Base-by-base conservation (phyloP, 345 rosid genomes). In the Lepidium africanum region DNA sequence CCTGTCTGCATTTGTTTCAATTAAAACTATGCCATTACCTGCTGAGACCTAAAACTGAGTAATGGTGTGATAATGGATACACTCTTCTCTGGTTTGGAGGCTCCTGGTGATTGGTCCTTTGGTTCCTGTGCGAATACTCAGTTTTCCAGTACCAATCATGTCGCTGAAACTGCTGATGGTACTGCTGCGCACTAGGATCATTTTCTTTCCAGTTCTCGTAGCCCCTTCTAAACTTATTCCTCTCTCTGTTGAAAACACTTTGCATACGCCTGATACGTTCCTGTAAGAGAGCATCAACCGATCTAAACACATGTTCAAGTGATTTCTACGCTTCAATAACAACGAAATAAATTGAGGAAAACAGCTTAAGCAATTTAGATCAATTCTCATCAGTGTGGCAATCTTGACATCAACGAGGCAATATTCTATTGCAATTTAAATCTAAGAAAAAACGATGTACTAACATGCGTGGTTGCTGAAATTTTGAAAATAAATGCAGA, bases 71-170 rank as follows among this genome's bases (percentile, higher is more conserved):
- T 59, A 94, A 74, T 48, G 88, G 80, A 74, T 82, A 83, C 76
- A 69, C 83, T 65, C 81, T 72, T 73, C 65, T 68, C 38, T 86
- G 85, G 69, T 80, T 84, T n/a, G 82, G 76, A 78, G 87, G 76
- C 75, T 82, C 83, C 73, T 84, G 80, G 74, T 69, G 76, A 76
- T 83, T 82, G 53, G 83, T 84, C 62, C 80, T 81, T 63, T 84
- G 90, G 70, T 86, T 80, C 79, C 79, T 83, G 76, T 60, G 83
- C 15, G 97, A 83, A 41, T 88, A 48, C 32, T 93, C 85, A 12
- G 88, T 67, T 59, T 94, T 91, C 97, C 97, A 94, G 76, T 94
- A 91, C 99, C 99, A 94, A 79, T 94, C 97, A 67, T 94, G 90
- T 45, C 96, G 86, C 85, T 94, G 99, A 72, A 79, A 91, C 46